Base-by-base conservation (phyloP, 768 basidiomycete species). In the Termitomyces sp. region DNA sequence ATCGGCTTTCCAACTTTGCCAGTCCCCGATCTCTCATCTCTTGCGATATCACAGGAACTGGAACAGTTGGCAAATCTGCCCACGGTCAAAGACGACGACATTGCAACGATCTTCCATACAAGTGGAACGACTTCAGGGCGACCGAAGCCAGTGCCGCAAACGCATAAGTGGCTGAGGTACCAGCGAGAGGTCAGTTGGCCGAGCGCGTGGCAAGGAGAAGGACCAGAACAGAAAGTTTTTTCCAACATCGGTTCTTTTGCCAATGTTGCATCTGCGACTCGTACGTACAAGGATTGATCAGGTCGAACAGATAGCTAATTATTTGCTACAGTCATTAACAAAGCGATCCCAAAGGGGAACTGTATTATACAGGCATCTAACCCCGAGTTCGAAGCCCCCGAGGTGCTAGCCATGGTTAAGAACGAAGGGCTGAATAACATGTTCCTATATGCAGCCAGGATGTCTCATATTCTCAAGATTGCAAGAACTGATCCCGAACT, bases 81-180 rank as follows among this genome's bases (percentile, higher is more conserved):
- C 12, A 20, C 22, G 9, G 51, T 39, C 5, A 35, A 56, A 12
- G 56, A 52, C 2, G 40, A 52, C 16, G 51, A 56, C 11, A 33
- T 52, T 16, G 56, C 56, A n/a, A 36, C 52, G 20, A 56, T 56
- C 22, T 56, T 56, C 33, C 56, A 56, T 48, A 56, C 56, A 15
- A 56, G 50, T 25, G 53, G 56, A 33, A 56, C 56, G 12, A 56
- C 56, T 29, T 52, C 45, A 7, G 56, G 56, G 27, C 43, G 56
- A 11, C 56, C 56, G 12, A 56, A 56, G 36, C 50, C 56, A 12
- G 51, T 56, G 13, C 50, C 50, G 2, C 56, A 56, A 43, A 35
- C 51, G 3, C 56, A 56, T 44, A 41, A 38, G 22, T 56, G 56
- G 56, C 38, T 56, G 15, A 46, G 22, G 23, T 56, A 38, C 23